Conservation (phyloP, 1,284 basidiomycete species). For the Vanrija pseudolonga region DNA sequence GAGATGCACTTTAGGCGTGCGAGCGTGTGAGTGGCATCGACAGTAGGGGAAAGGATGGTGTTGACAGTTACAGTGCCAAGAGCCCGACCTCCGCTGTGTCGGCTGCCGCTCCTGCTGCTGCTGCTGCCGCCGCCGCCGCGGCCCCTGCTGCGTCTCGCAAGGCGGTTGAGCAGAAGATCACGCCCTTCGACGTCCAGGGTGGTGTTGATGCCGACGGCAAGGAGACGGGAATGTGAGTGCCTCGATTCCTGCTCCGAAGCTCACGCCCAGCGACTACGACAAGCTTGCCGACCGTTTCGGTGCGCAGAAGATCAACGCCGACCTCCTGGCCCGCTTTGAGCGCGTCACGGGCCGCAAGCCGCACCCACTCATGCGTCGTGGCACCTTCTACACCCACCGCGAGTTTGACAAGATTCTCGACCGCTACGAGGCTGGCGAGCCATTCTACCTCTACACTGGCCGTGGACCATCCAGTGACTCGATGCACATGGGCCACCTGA, state of each 20-base stretch:
- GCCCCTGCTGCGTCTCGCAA: not conserved
- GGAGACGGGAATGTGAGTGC: conserved; percentile 66
- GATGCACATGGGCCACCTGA: conserved; percentile 97
- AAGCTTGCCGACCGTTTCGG: conserved; percentile 94
- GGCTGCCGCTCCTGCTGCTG: conserved; percentile 13
- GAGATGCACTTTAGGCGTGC: conserved; percentile 42
- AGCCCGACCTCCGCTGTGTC: conserved; percentile 1
- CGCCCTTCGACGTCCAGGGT: conserved; percentile 97
- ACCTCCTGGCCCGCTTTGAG: conserved; percentile 85
- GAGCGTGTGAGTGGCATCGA: conserved; percentile 8
- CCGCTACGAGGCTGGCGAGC: conserved; percentile 93
- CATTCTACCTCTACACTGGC: conserved; percentile 97
- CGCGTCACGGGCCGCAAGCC: conserved; percentile 82
- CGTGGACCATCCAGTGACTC: conserved; percentile 94
- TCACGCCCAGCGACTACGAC: conserved; percentile 71
- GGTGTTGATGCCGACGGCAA: conserved; percentile 84
- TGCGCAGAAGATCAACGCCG: conserved; percentile 72
- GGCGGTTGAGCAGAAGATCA: conserved; percentile 73
- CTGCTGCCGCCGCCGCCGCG: not conserved
- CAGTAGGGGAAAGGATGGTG: not conserved
- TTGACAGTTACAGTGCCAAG: not conserved
- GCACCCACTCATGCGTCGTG: conserved; percentile 85
- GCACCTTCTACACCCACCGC: conserved; percentile 97
- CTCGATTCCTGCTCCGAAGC: not conserved
- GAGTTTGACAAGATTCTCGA: conserved; percentile 93